A percentile compares a stretch with the other conserved stretches of the same genome.
phyloP scores from a whole-genome alignment of 441 rosid species.

The Rhodomyrtus psidioides region DNA sequence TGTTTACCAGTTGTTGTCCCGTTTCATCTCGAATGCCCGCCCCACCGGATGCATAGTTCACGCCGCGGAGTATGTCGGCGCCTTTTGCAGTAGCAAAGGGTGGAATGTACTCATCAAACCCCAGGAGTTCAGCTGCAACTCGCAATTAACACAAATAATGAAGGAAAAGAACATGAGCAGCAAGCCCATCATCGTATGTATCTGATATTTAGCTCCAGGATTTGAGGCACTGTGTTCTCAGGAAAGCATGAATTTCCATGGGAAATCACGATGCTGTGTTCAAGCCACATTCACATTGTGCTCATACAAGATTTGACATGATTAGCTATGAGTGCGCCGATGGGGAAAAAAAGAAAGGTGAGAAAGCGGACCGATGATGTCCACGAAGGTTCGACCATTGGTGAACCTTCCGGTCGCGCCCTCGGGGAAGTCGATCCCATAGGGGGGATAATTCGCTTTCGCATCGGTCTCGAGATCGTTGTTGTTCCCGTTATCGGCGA shows the following conservation, averaged over 20 bases:
- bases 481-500: constrained; percentile 1
- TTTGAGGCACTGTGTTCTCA: neutral
- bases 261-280: neutral
- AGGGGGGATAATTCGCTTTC: neutral
- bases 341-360: neutral
- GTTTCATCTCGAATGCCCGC: constrained; percentile 18
- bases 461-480: neutral
- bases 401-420: constrained; percentile 5
- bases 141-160: neutral
- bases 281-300: neutral
- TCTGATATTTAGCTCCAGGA: neutral
- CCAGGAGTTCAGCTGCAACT: constrained; percentile 18
- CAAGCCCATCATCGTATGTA: neutral
- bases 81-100: neutral
- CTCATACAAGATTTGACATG: neutral
- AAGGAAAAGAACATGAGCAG: neutral
- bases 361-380: neutral
- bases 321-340: neutral
- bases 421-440: neutral
- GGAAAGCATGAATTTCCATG: neutral
- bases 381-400: neutral
- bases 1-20: constrained; percentile 5
- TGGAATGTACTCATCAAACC: constrained; percentile 18
- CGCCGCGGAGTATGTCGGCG: constrained; percentile 14
- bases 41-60: constrained; percentile 10